Base-by-base conservation (phyloP, 225 moss, liverwort and hornwort genomes). In the Marchantia paleacea region DNA sequence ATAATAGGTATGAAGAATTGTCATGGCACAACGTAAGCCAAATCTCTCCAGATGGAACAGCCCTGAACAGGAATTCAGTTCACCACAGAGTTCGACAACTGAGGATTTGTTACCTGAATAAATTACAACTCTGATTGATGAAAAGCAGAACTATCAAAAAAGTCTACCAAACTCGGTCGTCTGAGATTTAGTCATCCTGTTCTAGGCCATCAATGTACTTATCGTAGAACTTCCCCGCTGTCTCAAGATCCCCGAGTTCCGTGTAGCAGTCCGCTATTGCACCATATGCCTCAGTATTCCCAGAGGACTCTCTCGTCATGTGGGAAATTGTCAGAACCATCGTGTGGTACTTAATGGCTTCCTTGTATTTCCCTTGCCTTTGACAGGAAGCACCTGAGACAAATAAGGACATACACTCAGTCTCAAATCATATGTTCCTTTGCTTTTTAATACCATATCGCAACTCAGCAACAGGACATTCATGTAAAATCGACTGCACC, bases 201-300 rank as follows among this genome's bases (percentile, higher is more conserved):
- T 94, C 95, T 77, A 99, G 82, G 78, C 88, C 86, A 69, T 92
- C 99, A 79, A 99, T 99, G 72, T 99, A 99, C 81, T 85, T 83
- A 81, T 99, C 97, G 72, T 99, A 99, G 75, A 89, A 95, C 69
- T 88, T 99, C 20, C 89, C 99, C 76, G 99, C 99, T 16, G 81
- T 87, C 87, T 99, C 99, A 69, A 99, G 74, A 80, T 99, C 99
- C 73, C 95, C 91, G 16, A 95, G 87, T 86, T 99, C 99, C 14
- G 95, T 95, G 79, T 85, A 99, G 79, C 95, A 95, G 85, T 99
- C 99, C 26, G 95, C 99, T 20, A 99, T 94, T 54, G 99, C 99
- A 52, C 99, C 99, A 80, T 90, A 95, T 19, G 99, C 99, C 83
- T 99, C 99, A n/a, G 95, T 99, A 65, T 91, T 89, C 69, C 99